Conservation (phyloP, 805 yeast genomes). For the Suhomyces kilbournensis region DNA sequence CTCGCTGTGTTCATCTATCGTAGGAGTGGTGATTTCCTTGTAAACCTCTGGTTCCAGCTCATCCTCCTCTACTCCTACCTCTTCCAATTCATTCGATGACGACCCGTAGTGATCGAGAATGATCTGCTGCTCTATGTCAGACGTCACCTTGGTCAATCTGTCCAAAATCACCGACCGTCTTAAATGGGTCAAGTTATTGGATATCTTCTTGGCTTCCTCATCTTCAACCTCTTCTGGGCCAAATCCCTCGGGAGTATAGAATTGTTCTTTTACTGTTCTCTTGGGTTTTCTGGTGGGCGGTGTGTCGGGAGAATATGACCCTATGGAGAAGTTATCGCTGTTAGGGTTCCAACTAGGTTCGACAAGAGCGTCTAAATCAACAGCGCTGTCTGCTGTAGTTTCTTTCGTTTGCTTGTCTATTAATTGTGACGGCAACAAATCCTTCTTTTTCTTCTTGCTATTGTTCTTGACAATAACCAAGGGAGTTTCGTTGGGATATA, state of each 20-base stretch:
- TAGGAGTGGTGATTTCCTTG: constrained; percentile 1
- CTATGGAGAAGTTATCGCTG: constrained; percentile 29
- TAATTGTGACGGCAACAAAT: constrained; percentile 3
- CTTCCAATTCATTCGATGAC: constrained; percentile 8
- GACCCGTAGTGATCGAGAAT: constrained; percentile 13
- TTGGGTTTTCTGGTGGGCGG: constrained; percentile 18
- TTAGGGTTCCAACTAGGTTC: not conserved
- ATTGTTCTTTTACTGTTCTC: not conserved
- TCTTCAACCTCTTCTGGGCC: constrained; percentile 7
- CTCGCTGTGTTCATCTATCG: constrained; percentile 2
- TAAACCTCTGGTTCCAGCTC: constrained; percentile 5
- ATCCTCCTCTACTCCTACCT: constrained; percentile 13
- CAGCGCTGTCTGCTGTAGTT: not conserved
- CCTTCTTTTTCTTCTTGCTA: constrained; percentile 6
- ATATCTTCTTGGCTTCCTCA: constrained; percentile 10
- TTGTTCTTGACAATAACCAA: constrained; percentile 29
- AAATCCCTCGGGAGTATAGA: constrained; percentile 2
- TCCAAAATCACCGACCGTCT: constrained; percentile 39
- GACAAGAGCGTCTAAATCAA: not conserved
- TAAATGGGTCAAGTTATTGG: constrained; percentile 13
- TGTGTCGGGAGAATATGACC: constrained; percentile 38
- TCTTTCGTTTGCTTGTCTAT: not conserved
- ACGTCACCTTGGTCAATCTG: constrained; percentile 36
- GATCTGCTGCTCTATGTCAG: constrained; percentile 32
- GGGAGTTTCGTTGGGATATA: constrained; percentile 33